Evolutionary conservation across 371 early-diverging fungal genomes (phyloP).

Genomic region (Chytridiales sp.): DNA sequence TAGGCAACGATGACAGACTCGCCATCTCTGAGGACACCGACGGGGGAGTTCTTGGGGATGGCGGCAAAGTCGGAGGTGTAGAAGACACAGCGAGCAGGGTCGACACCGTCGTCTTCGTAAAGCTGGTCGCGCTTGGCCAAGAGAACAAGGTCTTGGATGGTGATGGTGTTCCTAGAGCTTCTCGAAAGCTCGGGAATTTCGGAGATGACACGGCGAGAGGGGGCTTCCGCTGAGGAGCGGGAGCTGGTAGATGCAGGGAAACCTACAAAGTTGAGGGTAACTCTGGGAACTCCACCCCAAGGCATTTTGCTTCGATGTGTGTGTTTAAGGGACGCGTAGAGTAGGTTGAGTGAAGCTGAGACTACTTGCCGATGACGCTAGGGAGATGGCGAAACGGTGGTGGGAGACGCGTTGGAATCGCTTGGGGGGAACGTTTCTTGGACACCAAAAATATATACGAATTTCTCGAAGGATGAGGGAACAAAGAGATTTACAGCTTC

Average conservation of each 20-base stretch:
- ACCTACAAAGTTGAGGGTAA: conserved; percentile 34
- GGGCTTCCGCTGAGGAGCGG: conserved; percentile 12
- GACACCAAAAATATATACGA: too few species aligned
- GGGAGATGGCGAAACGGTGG: too few species aligned
- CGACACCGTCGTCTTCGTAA: conserved; percentile 27
- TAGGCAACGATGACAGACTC: conserved; percentile 26
- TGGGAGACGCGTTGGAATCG: too few species aligned
- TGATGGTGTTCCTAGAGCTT: conserved; percentile 11
- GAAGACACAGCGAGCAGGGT: conserved; percentile 15
- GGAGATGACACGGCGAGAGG: conserved; percentile 26
- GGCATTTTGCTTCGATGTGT: conserved; percentile 3
- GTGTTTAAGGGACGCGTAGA: too few species aligned
- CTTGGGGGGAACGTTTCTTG: too few species aligned
- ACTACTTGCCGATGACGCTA: too few species aligned
- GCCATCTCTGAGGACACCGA: conserved; percentile 29
- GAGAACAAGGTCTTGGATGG: conserved; percentile 24
- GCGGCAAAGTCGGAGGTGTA: conserved; percentile 29
- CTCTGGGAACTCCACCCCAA: conserved; percentile 14
- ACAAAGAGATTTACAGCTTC: too few species aligned
- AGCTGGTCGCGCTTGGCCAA: conserved; percentile 30
- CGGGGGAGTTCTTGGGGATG: conserved; percentile 16
- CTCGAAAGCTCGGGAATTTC: conserved; percentile 26
- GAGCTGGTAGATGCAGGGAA: conserved; percentile 19
- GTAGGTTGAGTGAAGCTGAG: too few species aligned
- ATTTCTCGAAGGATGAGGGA: too few species aligned